Evolutionary conservation across 805 yeast species (phyloP).

Genomic region (Myxozyma melibiosi): DNA sequence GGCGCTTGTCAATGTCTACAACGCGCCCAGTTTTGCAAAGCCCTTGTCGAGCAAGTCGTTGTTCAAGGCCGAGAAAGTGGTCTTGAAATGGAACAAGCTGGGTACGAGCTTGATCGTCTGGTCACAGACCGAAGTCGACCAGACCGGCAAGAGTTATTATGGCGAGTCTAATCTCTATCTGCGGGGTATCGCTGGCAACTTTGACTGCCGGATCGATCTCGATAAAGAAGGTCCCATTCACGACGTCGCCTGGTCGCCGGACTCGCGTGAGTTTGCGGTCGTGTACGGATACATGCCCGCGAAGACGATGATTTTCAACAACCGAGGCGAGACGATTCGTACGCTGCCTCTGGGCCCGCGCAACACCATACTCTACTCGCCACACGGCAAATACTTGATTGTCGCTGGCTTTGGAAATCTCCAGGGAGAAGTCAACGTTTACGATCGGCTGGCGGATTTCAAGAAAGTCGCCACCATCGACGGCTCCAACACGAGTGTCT

Average conservation of each 20-base stretch:
- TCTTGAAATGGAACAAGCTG: slow-evolving; percentile 86
- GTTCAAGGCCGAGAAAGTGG: slow-evolving; percentile 94
- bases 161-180: slow-evolving; percentile 94
- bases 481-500: slow-evolving; percentile 93
- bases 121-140: slow-evolving; percentile 94
- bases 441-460: slow-evolving; percentile 88
- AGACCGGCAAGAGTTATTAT: slow-evolving; percentile 89
- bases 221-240: slow-evolving; percentile 96
- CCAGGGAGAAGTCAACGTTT: slow-evolving; percentile 93
- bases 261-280: slow-evolving; percentile 95
- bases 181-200: slow-evolving; percentile 88
- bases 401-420: slow-evolving; percentile 98
- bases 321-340: slow-evolving; percentile 85
- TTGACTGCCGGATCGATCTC: slow-evolving; percentile 82
- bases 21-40: slow-evolving; percentile 70
- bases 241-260: slow-evolving; percentile 96
- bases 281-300: slow-evolving; percentile 98
- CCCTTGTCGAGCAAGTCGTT: slow-evolving; percentile 85
- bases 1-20: slow-evolving; percentile 81
- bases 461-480: slow-evolving; percentile 76
- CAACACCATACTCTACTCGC: slow-evolving; percentile 88
- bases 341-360: slow-evolving; percentile 84
- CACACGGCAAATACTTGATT: slow-evolving; percentile 86
- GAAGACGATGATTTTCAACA: slow-evolving; percentile 88
- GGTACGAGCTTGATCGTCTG: slow-evolving; percentile 94